Conservation (phyloP, 2,329 filamentous ascomycete species). For the Penicillium rolfsii region DNA sequence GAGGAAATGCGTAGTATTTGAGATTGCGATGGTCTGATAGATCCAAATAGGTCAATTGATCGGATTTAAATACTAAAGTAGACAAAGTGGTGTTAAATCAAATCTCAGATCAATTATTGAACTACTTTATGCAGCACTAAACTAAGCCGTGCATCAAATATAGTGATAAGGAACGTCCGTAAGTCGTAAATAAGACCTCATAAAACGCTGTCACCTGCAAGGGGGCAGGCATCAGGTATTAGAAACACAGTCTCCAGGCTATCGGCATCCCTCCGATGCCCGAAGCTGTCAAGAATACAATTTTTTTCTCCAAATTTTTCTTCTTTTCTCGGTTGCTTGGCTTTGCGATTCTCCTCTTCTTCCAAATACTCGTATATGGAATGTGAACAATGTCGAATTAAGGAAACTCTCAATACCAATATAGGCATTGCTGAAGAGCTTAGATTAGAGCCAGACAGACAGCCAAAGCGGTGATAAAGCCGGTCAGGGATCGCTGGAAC, state of each 20-base stretch:
- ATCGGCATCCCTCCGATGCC: constrained; percentile 6
- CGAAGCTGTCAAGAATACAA: constrained; percentile 13
- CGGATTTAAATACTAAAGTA: too few relatives aligned
- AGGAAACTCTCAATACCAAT: background rate
- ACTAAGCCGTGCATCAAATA: constrained; percentile 18
- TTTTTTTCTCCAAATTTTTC: constrained; percentile 19
- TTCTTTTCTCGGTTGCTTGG: constrained; percentile 8
- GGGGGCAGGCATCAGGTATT: constrained; percentile 11
- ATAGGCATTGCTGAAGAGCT: background rate
- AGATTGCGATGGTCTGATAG: too few relatives aligned
- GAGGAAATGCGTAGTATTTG: too few relatives aligned
- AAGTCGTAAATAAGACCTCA: constrained; percentile 20
- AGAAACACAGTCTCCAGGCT: constrained; percentile 7
- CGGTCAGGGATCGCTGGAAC: constrained; percentile 22
- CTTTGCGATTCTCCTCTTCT: background rate
- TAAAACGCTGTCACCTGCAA: constrained; percentile 16
- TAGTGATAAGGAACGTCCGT: constrained; percentile 26
- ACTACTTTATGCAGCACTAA: constrained; percentile 20
- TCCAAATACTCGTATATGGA: background rate
- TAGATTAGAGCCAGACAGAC: constrained; percentile 26
- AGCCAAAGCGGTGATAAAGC: constrained; percentile 22
- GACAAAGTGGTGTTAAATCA: background rate
- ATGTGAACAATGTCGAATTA: background rate
- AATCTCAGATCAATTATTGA: constrained; percentile 18
- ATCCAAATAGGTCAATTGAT: too few relatives aligned